Percentiles rank a stretch among this genome's conserved stretches.
Evolutionary conservation across 2,329 filamentous ascomycete genomes (phyloP).

Genomic region (Trichoderma lentiforme): DNA sequence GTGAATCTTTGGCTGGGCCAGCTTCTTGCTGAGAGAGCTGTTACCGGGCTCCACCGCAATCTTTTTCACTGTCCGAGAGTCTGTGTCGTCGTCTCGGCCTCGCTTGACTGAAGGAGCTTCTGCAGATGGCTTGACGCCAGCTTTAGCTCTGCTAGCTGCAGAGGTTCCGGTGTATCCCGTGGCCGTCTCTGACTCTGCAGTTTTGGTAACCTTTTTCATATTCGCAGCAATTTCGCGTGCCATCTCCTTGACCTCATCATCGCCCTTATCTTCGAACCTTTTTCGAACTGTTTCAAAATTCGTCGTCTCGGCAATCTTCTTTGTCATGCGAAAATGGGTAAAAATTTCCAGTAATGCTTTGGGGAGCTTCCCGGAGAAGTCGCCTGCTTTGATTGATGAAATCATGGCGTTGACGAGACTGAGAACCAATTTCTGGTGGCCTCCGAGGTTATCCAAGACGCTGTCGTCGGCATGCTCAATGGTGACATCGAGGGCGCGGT

Average conservation of each 20-base stretch:
- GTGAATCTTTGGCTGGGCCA: slow-evolving; percentile 36
- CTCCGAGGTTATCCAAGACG: slow-evolving; percentile 56
- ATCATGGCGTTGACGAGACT: slow-evolving; percentile 54
- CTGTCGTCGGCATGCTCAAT: slow-evolving; percentile 53
- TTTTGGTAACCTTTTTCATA: slow-evolving; percentile 40
- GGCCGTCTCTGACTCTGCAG: slow-evolving; percentile 32
- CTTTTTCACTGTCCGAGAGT: slow-evolving; percentile 41
- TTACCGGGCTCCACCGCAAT: slow-evolving; percentile 40
- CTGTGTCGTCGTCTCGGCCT: slow-evolving; percentile 39
- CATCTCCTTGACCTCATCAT: slow-evolving; percentile 60
- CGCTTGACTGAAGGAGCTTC: slow-evolving; percentile 35
- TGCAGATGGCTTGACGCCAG: slow-evolving; percentile 30
- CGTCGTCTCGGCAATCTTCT: slow-evolving; percentile 58
- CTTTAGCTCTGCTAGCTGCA: slow-evolving; percentile 37
- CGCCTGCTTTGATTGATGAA: slow-evolving; percentile 49
- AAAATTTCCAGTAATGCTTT: slow-evolving; percentile 59
- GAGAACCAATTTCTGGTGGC: slow-evolving; percentile 54
- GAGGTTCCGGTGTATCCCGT: slow-evolving; percentile 41
- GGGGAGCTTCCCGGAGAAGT: slow-evolving; percentile 53
- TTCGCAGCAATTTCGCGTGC: slow-evolving; percentile 55
- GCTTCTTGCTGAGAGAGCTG: slow-evolving; percentile 39
- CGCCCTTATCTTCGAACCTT: slow-evolving; percentile 61
- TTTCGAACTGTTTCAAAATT: slow-evolving; percentile 65
- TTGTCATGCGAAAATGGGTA: slow-evolving; percentile 59
- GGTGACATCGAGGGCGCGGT: slow-evolving; percentile 51